Conservation (phyloP, 257 asterid genomes). For the Gentiana straminea region DNA sequence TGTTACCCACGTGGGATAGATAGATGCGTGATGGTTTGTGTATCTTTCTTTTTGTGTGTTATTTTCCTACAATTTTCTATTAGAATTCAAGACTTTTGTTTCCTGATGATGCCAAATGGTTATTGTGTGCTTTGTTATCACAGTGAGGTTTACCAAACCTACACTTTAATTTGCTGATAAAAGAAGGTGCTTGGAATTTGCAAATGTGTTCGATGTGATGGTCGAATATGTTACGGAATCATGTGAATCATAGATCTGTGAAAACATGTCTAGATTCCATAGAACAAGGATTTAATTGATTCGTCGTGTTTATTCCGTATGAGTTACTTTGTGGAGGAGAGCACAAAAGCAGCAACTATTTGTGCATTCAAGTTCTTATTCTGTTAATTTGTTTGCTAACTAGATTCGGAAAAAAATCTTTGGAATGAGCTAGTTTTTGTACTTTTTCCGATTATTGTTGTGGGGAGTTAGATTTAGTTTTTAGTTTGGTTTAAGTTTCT, state of each 20-base stretch:
- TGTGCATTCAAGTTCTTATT: slow-evolving; percentile 1
- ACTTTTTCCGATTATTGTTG: slow-evolving; percentile 1
- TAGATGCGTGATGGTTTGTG: background rate
- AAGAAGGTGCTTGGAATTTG: background rate
- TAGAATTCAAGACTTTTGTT: background rate
- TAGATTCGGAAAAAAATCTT: background rate
- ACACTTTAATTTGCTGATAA: background rate
- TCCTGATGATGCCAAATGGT: background rate
- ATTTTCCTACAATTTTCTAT: background rate
- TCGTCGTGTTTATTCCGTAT: background rate
- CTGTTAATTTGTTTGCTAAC: background rate
- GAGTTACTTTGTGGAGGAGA: background rate
- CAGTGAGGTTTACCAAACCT: slow-evolving; percentile 1
- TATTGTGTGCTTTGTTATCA: background rate
- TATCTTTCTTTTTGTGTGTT: background rate
- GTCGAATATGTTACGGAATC: background rate
- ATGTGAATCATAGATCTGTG: background rate
- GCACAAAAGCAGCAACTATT: background rate
- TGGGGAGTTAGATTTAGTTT: slow-evolving; percentile 1
- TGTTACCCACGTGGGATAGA: background rate
- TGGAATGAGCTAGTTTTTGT: background rate
- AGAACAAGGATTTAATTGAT: background rate
- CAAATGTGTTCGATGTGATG: background rate
- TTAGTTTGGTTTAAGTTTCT: background rate
- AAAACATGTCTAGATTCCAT: background rate